phyloP scores from a whole-genome alignment of 768 basidiomycete genomes.

The Tricholoma flavovirens region DNA sequence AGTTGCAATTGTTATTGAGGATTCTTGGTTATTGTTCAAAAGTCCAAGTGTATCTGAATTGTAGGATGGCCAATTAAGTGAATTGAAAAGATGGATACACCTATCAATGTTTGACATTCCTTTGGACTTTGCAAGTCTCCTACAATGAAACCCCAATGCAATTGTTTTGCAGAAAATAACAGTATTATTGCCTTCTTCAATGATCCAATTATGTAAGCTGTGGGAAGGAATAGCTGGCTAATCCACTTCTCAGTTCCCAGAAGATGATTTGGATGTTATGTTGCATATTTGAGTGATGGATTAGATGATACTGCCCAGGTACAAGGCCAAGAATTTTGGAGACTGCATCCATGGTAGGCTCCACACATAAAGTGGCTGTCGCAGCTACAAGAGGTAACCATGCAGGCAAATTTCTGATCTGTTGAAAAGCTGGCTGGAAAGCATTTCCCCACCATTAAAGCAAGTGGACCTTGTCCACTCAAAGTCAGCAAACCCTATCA shows the following conservation, averaged over 20 bases:
- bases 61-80: background rate
- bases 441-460: conserved; percentile 18
- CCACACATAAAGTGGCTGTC: conserved; percentile 17
- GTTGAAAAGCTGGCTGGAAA: conserved; percentile 18
- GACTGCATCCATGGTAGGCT: conserved; percentile 8
- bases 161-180: conserved; percentile 25
- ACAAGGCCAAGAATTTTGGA: conserved; percentile 17
- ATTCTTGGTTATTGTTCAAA: too few species aligned
- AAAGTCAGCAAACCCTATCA: conserved; percentile 16
- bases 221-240: conserved; percentile 15
- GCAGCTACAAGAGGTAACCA: conserved; percentile 15
- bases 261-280: conserved; percentile 20
- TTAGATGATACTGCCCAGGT: conserved; percentile 13
- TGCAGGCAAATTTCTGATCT: conserved; percentile 17
- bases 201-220: conserved; percentile 25
- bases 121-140: background rate
- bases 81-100: background rate
- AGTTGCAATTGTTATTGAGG: conserved; percentile 12
- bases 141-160: conserved; percentile 15
- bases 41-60: too few species aligned
- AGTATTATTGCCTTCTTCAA: conserved; percentile 12
- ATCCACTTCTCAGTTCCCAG: conserved; percentile 11
- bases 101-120: background rate
- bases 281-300: conserved; percentile 20
- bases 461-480: conserved; percentile 25